These are phyloP conservation scores for Lentinus brumalis DNA, from an alignment of 768 basidiomycete species.

Conservation along the genomic window DNA sequence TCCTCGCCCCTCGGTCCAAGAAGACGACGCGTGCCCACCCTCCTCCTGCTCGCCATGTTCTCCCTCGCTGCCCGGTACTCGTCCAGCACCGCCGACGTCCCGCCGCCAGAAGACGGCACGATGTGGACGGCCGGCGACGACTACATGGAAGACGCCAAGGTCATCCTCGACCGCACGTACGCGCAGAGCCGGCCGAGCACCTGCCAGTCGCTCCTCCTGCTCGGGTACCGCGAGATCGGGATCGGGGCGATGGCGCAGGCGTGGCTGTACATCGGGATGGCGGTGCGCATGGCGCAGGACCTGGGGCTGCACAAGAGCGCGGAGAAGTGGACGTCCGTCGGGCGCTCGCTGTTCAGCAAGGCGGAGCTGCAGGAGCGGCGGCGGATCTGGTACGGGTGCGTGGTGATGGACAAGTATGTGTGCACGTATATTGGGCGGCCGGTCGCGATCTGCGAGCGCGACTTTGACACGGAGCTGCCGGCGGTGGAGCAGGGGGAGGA, in stretches of 20 bases:
- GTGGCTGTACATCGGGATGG: slow-evolving; percentile 87
- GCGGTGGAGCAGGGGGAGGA: slow-evolving; percentile 70
- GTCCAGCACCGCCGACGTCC: slow-evolving; percentile 27
- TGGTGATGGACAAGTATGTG: slow-evolving; percentile 79
- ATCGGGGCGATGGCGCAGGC: slow-evolving; percentile 88
- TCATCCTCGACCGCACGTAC: slow-evolving; percentile 64
- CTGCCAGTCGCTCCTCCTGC: slow-evolving; percentile 76
- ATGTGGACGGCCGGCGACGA: slow-evolving; percentile 86
- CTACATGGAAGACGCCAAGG: slow-evolving; percentile 68
- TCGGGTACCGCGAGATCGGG: slow-evolving; percentile 85
- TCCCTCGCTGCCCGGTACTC: slow-evolving; percentile 79
- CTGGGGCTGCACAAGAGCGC: slow-evolving; percentile 81
- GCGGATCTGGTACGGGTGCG: slow-evolving; percentile 78
- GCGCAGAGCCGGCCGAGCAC: slow-evolving; percentile 74
- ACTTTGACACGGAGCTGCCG: slow-evolving; percentile 75
- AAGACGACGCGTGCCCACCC: slow-evolving; percentile 53
- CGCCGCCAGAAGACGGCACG: slow-evolving; percentile 45
- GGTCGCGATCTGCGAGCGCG: slow-evolving; percentile 70
- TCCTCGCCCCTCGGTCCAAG: slow-evolving; percentile 43
- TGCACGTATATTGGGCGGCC: slow-evolving; percentile 81
- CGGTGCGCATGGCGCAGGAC: slow-evolving; percentile 91
- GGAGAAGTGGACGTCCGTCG: slow-evolving; percentile 72
- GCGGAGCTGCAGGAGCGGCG: slow-evolving; percentile 70
- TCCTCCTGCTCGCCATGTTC: slow-evolving; percentile 83
- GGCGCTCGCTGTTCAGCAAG: slow-evolving; percentile 53